Evolutionary conservation across 1,284 basidiomycete species (phyloP), one percentile per base, ranked within the genome.

Genomic region (Melampsora larici-populina): DNA sequence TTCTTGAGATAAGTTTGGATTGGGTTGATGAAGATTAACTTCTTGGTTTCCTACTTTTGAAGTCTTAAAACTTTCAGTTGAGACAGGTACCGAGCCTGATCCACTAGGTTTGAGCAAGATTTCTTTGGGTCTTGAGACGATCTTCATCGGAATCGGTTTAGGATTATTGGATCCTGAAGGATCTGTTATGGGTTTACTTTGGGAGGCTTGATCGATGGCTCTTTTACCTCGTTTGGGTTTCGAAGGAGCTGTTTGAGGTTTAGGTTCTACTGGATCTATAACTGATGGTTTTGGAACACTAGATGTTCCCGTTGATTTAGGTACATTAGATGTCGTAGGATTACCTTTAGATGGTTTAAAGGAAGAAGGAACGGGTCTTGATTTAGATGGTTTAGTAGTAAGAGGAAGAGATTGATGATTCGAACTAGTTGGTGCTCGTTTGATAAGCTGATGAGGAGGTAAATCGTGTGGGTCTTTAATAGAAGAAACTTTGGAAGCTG

Each of bases 391-490:
- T 29, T 29, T 64, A 24, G 8, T 29, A 9, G 48, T 55, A 9
- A 29, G 63, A 46, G 65, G 26, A 21, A 29, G n/a, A 1, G 65
- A 58, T 21, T 6, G 49, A 17, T n/a, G 36, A 7, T 49, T 66
- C n/a, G n/a, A n/a, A n/a, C n/a, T n/a, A n/a, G n/a, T n/a, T n/a
- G n/a, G n/a, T n/a, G n/a, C 29, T 46, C 71, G 62, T 66, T 74
- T 74, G 40, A 74, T 66, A 31, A 66, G 29, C 51, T 74, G 71
- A 66, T 58, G 71, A 13, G 40, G 40, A 9, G 40, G n/a, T n/a
- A 46, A 3, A 7, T 62, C 29, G 60, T 31, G 64, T 51, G 62
- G 18, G 63, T 24, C 18, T 64, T 48, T 31, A 17, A n/a, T 31
- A 48, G 36, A 40, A 48, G n/a, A 43, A 64, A 51, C 24, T 75